Evolutionary conservation across 305 asterid genomes (phyloP), one percentile per base, ranked within the genome.

Genomic region (Andrographis paniculata): DNA sequence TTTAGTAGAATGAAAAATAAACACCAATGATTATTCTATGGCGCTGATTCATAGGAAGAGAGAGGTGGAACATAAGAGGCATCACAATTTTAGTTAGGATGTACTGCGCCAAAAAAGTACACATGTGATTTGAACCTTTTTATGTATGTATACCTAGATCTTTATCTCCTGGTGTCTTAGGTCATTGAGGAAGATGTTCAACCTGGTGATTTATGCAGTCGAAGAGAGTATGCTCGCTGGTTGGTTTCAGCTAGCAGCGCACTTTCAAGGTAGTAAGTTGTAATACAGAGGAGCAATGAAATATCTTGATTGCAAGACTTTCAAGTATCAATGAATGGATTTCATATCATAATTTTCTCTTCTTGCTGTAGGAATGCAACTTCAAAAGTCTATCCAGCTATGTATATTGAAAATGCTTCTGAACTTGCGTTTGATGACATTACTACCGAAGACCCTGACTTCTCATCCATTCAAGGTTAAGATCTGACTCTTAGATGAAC

Each of bases 161-260:
- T 55, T 52, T 42, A 56, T 49, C 23, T 41, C 18, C 15, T 43
- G 23, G 43, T 40, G 22, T 54, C 24, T 56, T 63, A 89, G 98
- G 98, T 89, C 42, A 73, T 89, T 36, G 95, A 89, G 69, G 83
- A 73, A 30, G 91, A 79, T 69, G 81, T 78, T 61, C 95, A 59
- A 67, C 93, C 98, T 53, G 98, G 95, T 58, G 95, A 89, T 64
- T 71, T 89, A 61, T 89, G 94, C 63, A 76, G 94, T 59, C 94
- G 95, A 31, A 84, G 98, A 58, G 98, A 89, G 63, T 89, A 85
- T 71, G 91, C 98, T 23, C 94, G 94, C 38, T 89, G 97, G 97
- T 68, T 89, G 72, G 94, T 89, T 57, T 53, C 69, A 56, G 89
- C 97, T 17, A 89, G 97, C 72, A 67, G 94, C 70, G 74, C 69